phyloP scores from a whole-genome alignment of 768 basidiomycete species.

The Lactarius hengduanensis region DNA sequence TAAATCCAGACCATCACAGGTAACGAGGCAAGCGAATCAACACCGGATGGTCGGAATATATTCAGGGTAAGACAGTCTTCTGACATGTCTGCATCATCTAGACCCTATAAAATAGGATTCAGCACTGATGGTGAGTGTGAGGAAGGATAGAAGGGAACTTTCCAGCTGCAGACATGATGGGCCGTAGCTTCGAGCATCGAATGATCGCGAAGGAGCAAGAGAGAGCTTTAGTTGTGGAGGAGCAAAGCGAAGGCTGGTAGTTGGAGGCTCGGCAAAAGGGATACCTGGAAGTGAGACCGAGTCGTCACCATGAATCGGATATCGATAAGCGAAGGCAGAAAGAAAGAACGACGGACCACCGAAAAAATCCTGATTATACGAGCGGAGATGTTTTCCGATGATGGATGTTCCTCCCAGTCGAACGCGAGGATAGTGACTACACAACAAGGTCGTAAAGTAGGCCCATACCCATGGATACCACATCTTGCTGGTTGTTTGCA shows the following conservation, averaged over 20 bases:
- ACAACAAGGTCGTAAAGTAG: not conserved
- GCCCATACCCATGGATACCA: not conserved
- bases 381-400: constrained; percentile 26
- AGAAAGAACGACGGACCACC: constrained; percentile 30
- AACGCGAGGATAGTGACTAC: constrained; percentile 19
- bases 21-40: constrained; percentile 31
- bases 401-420: constrained; percentile 31
- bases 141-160: not conserved
- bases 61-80: constrained; percentile 54
- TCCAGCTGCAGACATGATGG: constrained; percentile 34
- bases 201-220: constrained; percentile 29
- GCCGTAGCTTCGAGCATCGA: constrained; percentile 36
- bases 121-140: not conserved
- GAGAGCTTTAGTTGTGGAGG: constrained; percentile 31
- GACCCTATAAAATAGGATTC: not conserved
- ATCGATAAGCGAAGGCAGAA: too few relatives aligned
- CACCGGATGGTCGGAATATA: constrained; percentile 42
- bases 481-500: not conserved
- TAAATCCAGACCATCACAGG: constrained; percentile 49
- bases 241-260: constrained; percentile 34
- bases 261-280: constrained; percentile 38
- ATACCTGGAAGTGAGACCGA: constrained; percentile 31
- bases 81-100: constrained; percentile 29
- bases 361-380: constrained; percentile 34
- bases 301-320: not conserved